Percentiles rank a stretch among this genome's conserved stretches.
Evolutionary conservation across 306 rosid species (phyloP).

Genomic region (Heteromeles arbutifolia): DNA sequence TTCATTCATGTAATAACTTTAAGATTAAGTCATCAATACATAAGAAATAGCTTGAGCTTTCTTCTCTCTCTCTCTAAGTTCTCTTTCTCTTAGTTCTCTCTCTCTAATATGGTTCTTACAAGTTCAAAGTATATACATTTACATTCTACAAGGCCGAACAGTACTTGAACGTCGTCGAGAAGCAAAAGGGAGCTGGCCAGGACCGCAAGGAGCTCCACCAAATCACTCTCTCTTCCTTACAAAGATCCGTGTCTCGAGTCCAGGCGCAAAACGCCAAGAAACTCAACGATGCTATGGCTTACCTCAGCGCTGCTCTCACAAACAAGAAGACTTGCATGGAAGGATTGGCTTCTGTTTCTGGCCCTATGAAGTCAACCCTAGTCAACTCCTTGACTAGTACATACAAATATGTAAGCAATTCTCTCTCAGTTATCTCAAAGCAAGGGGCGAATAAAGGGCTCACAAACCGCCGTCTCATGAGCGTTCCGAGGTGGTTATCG

Average conservation of each 20-base stretch:
- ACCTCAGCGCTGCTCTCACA: constrained; percentile 76
- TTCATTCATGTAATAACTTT: too few species aligned
- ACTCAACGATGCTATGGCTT: constrained; percentile 46
- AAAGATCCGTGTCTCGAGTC: constrained; percentile 42
- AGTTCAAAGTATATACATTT: too few species aligned
- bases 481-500: constrained; percentile 35
- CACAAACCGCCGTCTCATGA: constrained; percentile 38
- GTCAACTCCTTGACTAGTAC: constrained; percentile 37
- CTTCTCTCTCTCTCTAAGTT: too few species aligned
- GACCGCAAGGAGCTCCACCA: constrained; percentile 70
- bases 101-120: too few species aligned
- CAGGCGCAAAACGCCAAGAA: constrained; percentile 13
- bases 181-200: constrained; percentile 51
- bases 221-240: constrained; percentile 41
- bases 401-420: constrained; percentile 58
- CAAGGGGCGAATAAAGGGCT: constrained; percentile 20
- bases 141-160: constrained; percentile 20
- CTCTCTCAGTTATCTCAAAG: constrained; percentile 50
- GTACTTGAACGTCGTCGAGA: constrained; percentile 40
- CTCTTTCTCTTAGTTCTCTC: too few species aligned
- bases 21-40: too few species aligned
- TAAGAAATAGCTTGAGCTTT: too few species aligned
- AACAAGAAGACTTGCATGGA: constrained; percentile 83
- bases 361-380: constrained; percentile 49
- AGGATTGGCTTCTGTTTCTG: constrained; percentile 65